Base-by-base conservation (phyloP, 148 eudicot species). In the Arctostaphylos glauca region DNA sequence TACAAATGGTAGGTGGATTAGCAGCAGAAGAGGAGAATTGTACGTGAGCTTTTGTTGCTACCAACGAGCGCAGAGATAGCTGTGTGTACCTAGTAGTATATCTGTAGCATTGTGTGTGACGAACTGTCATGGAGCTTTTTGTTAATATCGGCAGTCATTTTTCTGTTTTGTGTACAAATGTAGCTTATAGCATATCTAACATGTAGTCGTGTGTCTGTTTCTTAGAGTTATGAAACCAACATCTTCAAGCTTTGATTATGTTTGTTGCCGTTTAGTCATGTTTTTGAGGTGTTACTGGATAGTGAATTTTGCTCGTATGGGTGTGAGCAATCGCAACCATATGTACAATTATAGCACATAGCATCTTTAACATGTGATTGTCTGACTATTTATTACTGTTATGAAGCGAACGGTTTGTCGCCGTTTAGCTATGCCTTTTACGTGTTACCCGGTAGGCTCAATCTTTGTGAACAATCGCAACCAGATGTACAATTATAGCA, bases 81-180 rank as follows among this genome's bases (percentile, higher is more conserved):
- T 48, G 23, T 3, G 14, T 77, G 80, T 25, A 49, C 41, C n/a
- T 10, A 48, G 25, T 76, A 13, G 74, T 70, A 70, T 16, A 68
- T 76, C 13, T 25, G 25, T 25, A 13, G 58, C 59, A 4, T 76
- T 31, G 8, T 5, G 55, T 3, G 38, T 19, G 77, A 21, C 15
- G 3, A 46, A 74, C 77, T 41, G 48, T 70, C 74, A 38, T 70
- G 74, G n/a, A 41, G 74, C 49, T 70, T 47, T 66, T 23, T 23
- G 41, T 64, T 64, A 12, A 64, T 64, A 10, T 41, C 70, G 5
- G 70, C 70, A 10, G 41, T 64, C 5, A 10, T 41, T 23, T 64
- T 64, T 64, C 71, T 66, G 71, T 16, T 66, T 66, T 31, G 43
- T 66, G 71, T 66, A 66, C 71, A 66, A 19, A 47, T 72, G 46